These are phyloP conservation scores for Candida loeiensis DNA, from an alignment of 805 yeast species.

Conservation along the genomic window DNA sequence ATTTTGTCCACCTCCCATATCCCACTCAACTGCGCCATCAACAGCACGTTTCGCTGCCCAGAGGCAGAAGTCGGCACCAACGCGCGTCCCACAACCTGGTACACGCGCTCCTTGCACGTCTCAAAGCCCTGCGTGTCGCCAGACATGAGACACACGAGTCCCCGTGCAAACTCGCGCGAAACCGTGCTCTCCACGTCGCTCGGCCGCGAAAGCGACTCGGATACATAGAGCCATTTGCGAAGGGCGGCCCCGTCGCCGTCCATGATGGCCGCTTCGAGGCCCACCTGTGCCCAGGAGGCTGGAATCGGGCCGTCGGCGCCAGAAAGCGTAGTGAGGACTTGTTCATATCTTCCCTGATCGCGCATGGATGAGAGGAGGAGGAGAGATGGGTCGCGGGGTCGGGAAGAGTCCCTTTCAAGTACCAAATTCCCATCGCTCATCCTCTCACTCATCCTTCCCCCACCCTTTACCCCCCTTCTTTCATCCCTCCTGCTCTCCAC, in stretches of 20 bases:
- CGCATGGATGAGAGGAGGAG: conserved; percentile 33
- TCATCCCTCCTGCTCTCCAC: background rate
- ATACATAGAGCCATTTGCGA: conserved; percentile 53
- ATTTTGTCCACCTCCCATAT: conserved; percentile 33
- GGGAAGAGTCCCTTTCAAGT: no score
- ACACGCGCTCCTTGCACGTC: conserved; percentile 47
- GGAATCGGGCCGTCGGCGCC: conserved; percentile 31
- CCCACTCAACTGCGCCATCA: conserved; percentile 37
- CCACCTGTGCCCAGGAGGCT: conserved; percentile 53
- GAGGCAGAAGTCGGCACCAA: conserved; percentile 42
- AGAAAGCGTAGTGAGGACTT: conserved; percentile 52
- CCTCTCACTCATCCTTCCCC: no score
- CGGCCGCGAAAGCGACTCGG: conserved; percentile 43
- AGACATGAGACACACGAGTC: conserved; percentile 44
- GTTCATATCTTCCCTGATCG: conserved; percentile 73
- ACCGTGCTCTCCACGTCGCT: conserved; percentile 52
- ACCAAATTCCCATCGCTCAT: no score
- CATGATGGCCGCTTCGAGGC: conserved; percentile 70
- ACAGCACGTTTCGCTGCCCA: conserved; percentile 32
- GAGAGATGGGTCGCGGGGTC: background rate
- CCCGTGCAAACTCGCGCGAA: conserved; percentile 64
- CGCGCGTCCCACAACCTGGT: conserved; percentile 56
- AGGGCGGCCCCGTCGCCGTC: conserved; percentile 53
- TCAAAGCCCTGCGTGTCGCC: conserved; percentile 32
- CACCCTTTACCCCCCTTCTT: no score